A percentile compares a stretch with the other conserved stretches of the same genome.
phyloP scores from a whole-genome alignment of 129 eudicot genomes.

The Artemisia argyi region DNA sequence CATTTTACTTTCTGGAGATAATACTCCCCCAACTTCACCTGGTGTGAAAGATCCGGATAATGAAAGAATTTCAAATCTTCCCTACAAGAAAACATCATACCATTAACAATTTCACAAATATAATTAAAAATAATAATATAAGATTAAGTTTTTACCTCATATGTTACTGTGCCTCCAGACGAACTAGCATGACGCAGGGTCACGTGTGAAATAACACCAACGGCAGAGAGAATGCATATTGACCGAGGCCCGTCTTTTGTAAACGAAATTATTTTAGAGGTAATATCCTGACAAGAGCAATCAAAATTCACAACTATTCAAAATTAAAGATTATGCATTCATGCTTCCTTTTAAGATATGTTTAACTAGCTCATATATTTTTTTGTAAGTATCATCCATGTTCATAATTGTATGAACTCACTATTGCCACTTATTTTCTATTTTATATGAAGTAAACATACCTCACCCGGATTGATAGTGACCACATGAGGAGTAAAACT shows the following conservation, averaged over 20 bases:
- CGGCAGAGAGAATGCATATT: conserved; percentile 66
- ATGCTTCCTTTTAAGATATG: neutral
- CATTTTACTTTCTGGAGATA: conserved; percentile 44
- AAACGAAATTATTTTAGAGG: conserved; percentile 57
- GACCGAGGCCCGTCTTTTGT: conserved; percentile 78
- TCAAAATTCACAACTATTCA: neutral
- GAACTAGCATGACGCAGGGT: conserved; percentile 62
- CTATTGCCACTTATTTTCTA: too few relatives aligned
- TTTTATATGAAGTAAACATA: conserved; percentile 19
- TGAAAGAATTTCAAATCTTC: conserved; percentile 75
- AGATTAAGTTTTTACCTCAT: conserved; percentile 51
- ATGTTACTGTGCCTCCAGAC: conserved; percentile 70
- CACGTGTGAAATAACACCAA: conserved; percentile 69
- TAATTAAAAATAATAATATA: neutral
- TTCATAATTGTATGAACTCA: too few relatives aligned
- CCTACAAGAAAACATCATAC: conserved; percentile 40
- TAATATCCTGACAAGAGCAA: conserved; percentile 51
- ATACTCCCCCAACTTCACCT: conserved; percentile 42
- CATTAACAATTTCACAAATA: neutral
- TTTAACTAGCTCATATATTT: neutral
- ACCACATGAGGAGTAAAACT: conserved; percentile 72
- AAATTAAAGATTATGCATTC: conserved; percentile 2
- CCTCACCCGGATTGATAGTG: conserved; percentile 82
- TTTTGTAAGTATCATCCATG: too few relatives aligned
- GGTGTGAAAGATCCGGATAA: conserved; percentile 74